Percentiles rank a stretch among this genome's conserved stretches.
Conservation (phyloP, 352 stramenopile genomes). For the Globisporangium mamillatum region DNA sequence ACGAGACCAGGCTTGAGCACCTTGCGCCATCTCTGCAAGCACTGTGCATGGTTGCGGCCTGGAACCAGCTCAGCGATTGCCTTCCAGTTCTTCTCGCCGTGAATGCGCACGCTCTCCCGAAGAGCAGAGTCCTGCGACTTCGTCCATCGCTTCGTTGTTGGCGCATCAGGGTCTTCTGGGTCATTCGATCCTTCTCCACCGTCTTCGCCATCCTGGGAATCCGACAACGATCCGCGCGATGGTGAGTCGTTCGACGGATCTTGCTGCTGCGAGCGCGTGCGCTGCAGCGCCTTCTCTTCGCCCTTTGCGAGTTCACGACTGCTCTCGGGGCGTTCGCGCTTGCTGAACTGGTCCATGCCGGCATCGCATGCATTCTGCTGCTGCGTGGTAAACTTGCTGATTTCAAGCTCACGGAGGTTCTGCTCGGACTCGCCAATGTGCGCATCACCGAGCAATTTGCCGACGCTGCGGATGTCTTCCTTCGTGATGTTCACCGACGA, state of each 20-base stretch:
- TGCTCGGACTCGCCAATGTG: conserved; percentile 80
- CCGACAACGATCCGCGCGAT: conserved; percentile 14
- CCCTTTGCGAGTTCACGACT: conserved; percentile 49
- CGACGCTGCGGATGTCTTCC: conserved; percentile 77
- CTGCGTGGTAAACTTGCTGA: conserved; percentile 51
- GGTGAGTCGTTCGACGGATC: conserved; percentile 12
- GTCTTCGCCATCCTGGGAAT: conserved; percentile 35
- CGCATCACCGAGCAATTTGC: conserved; percentile 61
- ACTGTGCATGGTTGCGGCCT: conserved; percentile 85
- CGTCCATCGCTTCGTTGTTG: conserved; percentile 85
- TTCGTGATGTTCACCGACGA: conserved; percentile 74
- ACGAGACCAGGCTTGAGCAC: conserved; percentile 94
- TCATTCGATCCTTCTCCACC: conserved; percentile 24
- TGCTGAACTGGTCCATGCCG: conserved; percentile 33
- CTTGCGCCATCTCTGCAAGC: conserved; percentile 88
- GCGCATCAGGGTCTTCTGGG: conserved; percentile 64
- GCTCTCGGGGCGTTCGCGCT: conserved; percentile 74
- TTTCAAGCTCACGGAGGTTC: conserved; percentile 75
- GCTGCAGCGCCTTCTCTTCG: conserved; percentile 66
- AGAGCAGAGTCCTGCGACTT: conserved; percentile 84
- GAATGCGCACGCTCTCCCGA: conserved; percentile 75
- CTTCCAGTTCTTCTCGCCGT: conserved; percentile 90
- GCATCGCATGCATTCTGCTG: conserved; percentile 30
- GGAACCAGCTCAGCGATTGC: conserved; percentile 82
- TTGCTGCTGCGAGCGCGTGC: conserved; percentile 45